Conservation (phyloP, 129 eudicot genomes). For the Saussurea involucrata region DNA sequence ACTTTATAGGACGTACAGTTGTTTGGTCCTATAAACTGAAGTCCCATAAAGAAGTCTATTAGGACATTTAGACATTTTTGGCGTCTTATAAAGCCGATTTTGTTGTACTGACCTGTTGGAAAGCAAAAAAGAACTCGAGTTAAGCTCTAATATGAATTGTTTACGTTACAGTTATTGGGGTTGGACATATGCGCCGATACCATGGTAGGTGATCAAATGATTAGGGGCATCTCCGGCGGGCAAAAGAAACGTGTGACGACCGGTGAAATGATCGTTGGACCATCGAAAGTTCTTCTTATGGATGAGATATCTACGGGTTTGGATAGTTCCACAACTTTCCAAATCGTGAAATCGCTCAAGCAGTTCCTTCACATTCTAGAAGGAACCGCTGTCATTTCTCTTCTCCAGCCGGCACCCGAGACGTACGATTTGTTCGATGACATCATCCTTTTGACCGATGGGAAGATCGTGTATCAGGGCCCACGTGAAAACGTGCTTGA, state of each 20-base stretch:
- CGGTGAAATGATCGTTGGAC: conserved; percentile 86
- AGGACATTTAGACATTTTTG: neutral
- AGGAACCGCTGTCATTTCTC: conserved; percentile 72
- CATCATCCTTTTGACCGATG: conserved; percentile 66
- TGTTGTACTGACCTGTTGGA: neutral
- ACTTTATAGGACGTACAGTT: neutral
- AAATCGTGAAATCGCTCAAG: conserved; percentile 55
- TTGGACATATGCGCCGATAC: conserved; percentile 79
- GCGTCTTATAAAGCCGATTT: neutral
- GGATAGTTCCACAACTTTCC: conserved; percentile 78
- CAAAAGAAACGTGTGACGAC: conserved; percentile 80
- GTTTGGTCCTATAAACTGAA: neutral
- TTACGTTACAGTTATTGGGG: conserved; percentile 51
- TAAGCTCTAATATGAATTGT: neutral
- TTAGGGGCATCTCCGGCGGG: conserved; percentile 81
- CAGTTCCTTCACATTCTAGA: conserved; percentile 62
- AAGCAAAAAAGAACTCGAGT: neutral
- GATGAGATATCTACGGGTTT: conserved; percentile 88
- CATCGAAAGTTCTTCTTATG: conserved; percentile 73
- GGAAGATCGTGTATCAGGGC: conserved; percentile 66
- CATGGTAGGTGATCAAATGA: conserved; percentile 69
- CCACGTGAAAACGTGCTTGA: conserved; percentile 68
- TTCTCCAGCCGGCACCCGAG: conserved; percentile 88
- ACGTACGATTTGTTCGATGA: conserved; percentile 73
- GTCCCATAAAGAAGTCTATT: neutral